Evolutionary conservation across 1,139 yeast genomes (phyloP).

Genomic region (Blastobotrys elegans): DNA sequence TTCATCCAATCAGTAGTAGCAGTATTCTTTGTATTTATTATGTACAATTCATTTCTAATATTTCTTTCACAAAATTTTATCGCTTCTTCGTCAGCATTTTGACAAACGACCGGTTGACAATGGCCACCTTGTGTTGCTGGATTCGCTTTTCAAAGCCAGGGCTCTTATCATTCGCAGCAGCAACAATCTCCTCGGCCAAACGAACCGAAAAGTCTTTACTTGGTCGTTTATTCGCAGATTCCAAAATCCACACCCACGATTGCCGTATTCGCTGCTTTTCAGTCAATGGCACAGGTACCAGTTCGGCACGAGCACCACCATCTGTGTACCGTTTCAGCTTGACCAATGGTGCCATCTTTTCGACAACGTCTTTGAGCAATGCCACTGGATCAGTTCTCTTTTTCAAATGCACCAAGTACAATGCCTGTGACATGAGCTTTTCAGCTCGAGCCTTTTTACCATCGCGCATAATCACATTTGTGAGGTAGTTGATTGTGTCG

Average conservation of each 20-base stretch:
- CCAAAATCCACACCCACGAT: constrained; percentile 88
- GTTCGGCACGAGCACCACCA: constrained; percentile 75
- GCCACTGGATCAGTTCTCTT: constrained; percentile 72
- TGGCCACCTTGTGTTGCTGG: constrained; percentile 79
- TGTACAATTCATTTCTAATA: constrained; percentile 2
- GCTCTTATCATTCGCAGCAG: constrained; percentile 73
- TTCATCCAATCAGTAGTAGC: too few species aligned
- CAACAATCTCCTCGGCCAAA: constrained; percentile 80
- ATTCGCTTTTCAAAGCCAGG: constrained; percentile 81
- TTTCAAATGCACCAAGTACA: constrained; percentile 71
- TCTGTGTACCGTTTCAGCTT: constrained; percentile 73
- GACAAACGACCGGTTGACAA: constrained; percentile 40
- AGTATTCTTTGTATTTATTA: neutral
- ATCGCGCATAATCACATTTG: constrained; percentile 86
- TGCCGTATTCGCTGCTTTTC: constrained; percentile 78
- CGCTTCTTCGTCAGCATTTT: constrained; percentile 26
- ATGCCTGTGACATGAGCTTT: constrained; percentile 66
- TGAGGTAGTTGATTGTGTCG: constrained; percentile 68
- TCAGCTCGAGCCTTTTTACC: constrained; percentile 86
- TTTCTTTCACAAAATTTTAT: neutral
- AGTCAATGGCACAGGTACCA: constrained; percentile 78
- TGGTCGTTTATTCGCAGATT: constrained; percentile 73
- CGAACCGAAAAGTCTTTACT: constrained; percentile 81
- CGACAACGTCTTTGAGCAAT: constrained; percentile 68
- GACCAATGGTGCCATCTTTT: constrained; percentile 80